Evolutionary conservation across 2,329 filamentous ascomycete species (phyloP).

Genomic region (Knoxdaviesia proteae): DNA sequence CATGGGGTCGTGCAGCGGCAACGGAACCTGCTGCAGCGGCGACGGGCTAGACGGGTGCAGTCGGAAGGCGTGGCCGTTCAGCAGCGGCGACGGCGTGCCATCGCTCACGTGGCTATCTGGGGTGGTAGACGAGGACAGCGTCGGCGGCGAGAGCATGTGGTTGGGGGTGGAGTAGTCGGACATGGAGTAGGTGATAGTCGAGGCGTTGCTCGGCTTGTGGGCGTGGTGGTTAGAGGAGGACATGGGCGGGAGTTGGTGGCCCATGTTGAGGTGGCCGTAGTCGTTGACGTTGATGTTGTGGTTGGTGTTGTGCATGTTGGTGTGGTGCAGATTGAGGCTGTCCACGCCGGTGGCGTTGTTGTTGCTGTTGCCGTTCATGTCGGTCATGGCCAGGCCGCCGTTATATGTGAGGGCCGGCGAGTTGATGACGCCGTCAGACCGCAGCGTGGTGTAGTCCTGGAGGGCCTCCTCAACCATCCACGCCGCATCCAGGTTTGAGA

Average conservation of each 20-base stretch:
- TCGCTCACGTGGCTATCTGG: constrained; percentile 23
- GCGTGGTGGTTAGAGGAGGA: background rate
- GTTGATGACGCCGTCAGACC: background rate
- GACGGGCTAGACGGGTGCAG: constrained; percentile 2
- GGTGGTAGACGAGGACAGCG: constrained; percentile 20
- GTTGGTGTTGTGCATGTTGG: background rate
- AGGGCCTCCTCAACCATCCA: background rate
- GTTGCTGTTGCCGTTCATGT: constrained; percentile 2
- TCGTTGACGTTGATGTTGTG: constrained; percentile 1
- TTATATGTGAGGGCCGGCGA: background rate
- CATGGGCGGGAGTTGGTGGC: constrained; percentile 1
- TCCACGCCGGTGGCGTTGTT: background rate
- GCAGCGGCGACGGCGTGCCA: constrained; percentile 19
- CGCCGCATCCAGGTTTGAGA: constrained; percentile 3
- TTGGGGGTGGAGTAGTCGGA: constrained; percentile 22
- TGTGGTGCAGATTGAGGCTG: background rate
- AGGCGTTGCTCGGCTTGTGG: constrained; percentile 5
- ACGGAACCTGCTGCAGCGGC: constrained; percentile 3
- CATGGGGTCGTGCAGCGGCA: constrained; percentile 2
- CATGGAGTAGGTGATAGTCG: constrained; percentile 8
- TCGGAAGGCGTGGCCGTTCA: constrained; percentile 17
- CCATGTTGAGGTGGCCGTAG: constrained; percentile 2
- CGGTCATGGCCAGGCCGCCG: background rate
- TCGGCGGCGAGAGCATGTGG: constrained; percentile 17
- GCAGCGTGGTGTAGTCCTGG: background rate